Percentiles rank a stretch among this genome's conserved stretches.
Evolutionary conservation across 441 rosid genomes (phyloP).

Genomic region (Gossypium gossypioides): DNA sequence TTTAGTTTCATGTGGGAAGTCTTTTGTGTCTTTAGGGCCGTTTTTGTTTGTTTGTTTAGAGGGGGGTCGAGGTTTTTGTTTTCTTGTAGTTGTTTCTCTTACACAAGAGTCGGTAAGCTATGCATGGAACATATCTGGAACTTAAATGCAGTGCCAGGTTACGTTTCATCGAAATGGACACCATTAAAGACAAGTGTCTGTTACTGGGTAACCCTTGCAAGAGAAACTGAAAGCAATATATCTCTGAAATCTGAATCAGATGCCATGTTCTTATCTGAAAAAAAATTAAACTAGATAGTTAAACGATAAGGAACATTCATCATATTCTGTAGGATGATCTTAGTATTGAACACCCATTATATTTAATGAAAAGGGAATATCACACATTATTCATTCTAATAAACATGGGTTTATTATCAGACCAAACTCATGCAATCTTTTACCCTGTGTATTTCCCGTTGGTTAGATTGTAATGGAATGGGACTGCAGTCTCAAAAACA

Average conservation of each 20-base stretch:
- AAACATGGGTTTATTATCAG: neutral
- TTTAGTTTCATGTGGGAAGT: slow-evolving; percentile 20
- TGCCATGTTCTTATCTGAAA: slow-evolving; percentile 13
- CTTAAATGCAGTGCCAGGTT: slow-evolving; percentile 32
- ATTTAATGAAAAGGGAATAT: neutral
- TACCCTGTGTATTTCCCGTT: neutral
- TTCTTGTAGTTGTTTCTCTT: slow-evolving; percentile 20
- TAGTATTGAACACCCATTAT: neutral
- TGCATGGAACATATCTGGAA: slow-evolving; percentile 34
- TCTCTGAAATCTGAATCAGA: slow-evolving; percentile 18
- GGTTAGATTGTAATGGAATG: slow-evolving; percentile 17
- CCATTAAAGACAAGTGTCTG: slow-evolving; percentile 16
- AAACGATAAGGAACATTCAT: slow-evolving; percentile 6
- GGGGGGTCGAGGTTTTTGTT: neutral
- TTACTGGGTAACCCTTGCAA: slow-evolving; percentile 18
- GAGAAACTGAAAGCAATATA: slow-evolving; percentile 21
- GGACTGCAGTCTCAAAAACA: slow-evolving; percentile 23
- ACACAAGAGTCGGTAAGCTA: slow-evolving; percentile 22
- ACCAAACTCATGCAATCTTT: neutral
- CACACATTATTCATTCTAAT: neutral
- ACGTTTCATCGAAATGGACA: slow-evolving; percentile 22
- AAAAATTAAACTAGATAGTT: neutral
- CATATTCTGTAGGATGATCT: slow-evolving; percentile 11
- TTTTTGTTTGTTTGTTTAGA: slow-evolving; percentile 16
- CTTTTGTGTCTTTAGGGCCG: slow-evolving; percentile 1